Base-by-base conservation (phyloP, 2,329 filamentous ascomycete species). In the Arthrobotrys iridis region DNA sequence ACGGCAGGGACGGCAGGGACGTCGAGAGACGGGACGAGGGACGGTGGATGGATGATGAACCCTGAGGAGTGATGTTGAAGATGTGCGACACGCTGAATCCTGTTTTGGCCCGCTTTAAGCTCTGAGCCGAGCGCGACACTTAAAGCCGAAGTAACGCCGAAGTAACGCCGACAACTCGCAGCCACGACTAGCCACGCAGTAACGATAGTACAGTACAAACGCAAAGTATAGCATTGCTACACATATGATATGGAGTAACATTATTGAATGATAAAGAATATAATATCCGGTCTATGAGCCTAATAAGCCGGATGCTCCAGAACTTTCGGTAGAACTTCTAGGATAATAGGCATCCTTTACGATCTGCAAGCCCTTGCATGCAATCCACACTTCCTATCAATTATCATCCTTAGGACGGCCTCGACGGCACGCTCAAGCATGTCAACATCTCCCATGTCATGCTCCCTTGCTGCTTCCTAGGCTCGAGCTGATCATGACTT, bases 21-120 rank as follows among this genome's bases (percentile, higher is more conserved):
- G 37, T 59, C 11, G 37, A 30, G 20, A 6, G 55, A 18, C 30
- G 35, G 20, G 11, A 3, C 22, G 55, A 11, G 37, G 22, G 24
- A 50, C 52, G 64, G 30, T 50, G 48, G 35, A 10, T 26, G 41
- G 58, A 43, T n/a, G 58, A 26, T 37, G 46, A 55, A 37, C 48
- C 66, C 40, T 50, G 11, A 43, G 13, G 35, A 26, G 35, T 40
- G 66, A 72, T 50, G 59, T 50, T 65, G 33, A 59, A 72, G 30
- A 58, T 41, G 35, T 70, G 65, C 65, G 65, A 70, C 65, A 70
- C 55, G 65, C 65, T 59, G 67, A 52, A 72, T 72, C 67, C 67
- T 72, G 67, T 72, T 72, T 72, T 26, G 59, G 58, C 35, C 26
- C 30, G 50, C 37, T 33, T 28, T 26, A 20, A 20, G 10, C 20